Evolutionary conservation across 176 grass and related monocot genomes (phyloP).

Genomic region (Neostapfia colusana): DNA sequence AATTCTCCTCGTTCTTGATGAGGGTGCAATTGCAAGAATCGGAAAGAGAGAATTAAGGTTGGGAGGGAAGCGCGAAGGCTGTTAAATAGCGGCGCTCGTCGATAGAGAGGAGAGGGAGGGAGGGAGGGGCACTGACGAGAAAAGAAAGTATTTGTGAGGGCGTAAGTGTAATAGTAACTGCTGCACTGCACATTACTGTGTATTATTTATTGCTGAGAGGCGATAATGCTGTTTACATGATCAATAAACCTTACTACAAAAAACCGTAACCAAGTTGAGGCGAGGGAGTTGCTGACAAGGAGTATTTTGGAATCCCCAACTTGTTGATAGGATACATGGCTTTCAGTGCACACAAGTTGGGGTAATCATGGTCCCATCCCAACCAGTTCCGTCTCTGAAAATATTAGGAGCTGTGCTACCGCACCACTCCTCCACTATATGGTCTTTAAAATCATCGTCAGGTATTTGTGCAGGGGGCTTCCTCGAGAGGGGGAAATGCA

Average conservation of each 20-base stretch:
- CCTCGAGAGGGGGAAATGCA: background rate
- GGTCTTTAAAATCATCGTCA: background rate
- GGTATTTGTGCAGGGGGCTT: background rate
- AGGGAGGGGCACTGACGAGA: background rate
- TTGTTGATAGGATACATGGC: conserved; percentile 9
- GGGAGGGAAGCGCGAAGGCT: conserved; percentile 41
- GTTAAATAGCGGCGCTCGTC: conserved; percentile 51
- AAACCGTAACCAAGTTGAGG: background rate
- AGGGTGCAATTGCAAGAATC: conserved; percentile 32
- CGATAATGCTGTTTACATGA: conserved; percentile 20
- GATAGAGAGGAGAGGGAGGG: background rate
- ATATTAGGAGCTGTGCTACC: background rate
- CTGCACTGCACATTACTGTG: background rate
- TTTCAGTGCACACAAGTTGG: conserved; percentile 21
- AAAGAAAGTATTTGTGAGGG: background rate
- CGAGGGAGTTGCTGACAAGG: background rate
- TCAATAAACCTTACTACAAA: conserved; percentile 8
- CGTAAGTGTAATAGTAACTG: conserved; percentile 16
- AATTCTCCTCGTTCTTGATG: conserved; percentile 27
- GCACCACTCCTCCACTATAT: background rate
- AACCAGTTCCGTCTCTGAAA: background rate
- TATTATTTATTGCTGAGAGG: conserved; percentile 27
- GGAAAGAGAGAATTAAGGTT: conserved; percentile 19
- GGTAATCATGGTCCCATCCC: conserved; percentile 30
- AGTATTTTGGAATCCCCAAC: conserved; percentile 22